phyloP scores from a whole-genome alignment of 108 stramenopile genomes.

The Conticribra weissflogii region DNA sequence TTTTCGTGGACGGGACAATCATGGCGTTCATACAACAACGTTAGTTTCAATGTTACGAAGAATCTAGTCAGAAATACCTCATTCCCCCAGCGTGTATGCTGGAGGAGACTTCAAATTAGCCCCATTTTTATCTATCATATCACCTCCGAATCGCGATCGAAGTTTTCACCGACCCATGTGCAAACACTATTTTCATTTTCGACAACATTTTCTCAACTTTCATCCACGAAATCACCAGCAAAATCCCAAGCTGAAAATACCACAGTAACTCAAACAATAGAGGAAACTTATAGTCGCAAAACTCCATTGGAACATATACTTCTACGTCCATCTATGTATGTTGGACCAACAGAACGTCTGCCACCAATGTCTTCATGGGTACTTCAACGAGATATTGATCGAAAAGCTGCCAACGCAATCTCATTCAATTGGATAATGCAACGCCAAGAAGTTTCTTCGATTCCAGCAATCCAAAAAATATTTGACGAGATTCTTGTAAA shows the following conservation, averaged over 20 bases:
- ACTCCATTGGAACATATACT: slow-evolving; percentile 72
- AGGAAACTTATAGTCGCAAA: slow-evolving; percentile 64
- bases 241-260: not conserved
- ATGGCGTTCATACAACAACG: no score
- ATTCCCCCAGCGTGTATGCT: no score
- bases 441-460: slow-evolving; percentile 28
- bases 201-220: no score
- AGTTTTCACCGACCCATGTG: no score
- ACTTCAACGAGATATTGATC: slow-evolving; percentile 62
- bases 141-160: no score
- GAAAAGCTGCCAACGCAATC: not conserved
- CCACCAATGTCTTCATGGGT: slow-evolving; percentile 73
- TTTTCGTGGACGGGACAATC: no score
- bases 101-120: no score
- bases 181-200: no score
- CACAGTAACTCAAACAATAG: slow-evolving; percentile 8
- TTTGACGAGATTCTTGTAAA: slow-evolving; percentile 97
- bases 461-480: slow-evolving; percentile 77
- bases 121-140: no score
- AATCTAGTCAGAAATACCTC: no score
- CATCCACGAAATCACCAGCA: no score
- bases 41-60: no score
- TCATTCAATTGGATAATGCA: slow-evolving; percentile 30
- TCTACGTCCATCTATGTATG: slow-evolving; percentile 73
- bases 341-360: slow-evolving; percentile 55